These are phyloP conservation scores for Fusarium brachygibbosum DNA, from an alignment of 2,329 filamentous ascomycete species.

Conservation along the genomic window DNA sequence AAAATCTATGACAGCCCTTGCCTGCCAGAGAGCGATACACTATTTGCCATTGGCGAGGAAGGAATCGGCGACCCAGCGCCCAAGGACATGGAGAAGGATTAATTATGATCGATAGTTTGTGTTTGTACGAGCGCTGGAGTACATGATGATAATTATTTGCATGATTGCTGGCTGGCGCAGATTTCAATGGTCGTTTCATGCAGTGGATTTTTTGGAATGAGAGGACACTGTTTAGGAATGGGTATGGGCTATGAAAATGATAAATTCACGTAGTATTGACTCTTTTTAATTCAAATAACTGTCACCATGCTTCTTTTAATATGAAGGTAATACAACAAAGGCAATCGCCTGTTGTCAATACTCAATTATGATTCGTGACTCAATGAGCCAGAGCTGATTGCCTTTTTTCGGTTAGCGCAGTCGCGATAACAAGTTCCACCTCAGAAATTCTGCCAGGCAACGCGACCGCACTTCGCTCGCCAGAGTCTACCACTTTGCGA, in stretches of 20 bases:
- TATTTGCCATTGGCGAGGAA: conserved; percentile 97
- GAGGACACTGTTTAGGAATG: conserved; percentile 10
- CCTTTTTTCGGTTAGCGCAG: conserved; percentile 55
- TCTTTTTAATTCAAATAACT: background rate
- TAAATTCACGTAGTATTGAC: background rate
- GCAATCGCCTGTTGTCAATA: background rate
- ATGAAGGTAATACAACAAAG: background rate
- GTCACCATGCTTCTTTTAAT: background rate
- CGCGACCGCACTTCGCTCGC: conserved; percentile 48
- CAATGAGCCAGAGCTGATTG: conserved; percentile 51
- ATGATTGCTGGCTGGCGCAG: conserved; percentile 55
- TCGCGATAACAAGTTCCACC: conserved; percentile 46
- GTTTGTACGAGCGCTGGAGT: conserved; percentile 39
- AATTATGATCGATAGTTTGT: conserved; percentile 34
- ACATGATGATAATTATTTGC: conserved; percentile 42
- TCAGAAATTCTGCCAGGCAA: conserved; percentile 53
- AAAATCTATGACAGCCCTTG: conserved; percentile 99
- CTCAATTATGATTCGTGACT: conserved; percentile 1
- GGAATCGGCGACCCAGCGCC: conserved; percentile 96
- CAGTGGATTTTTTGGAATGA: conserved; percentile 8
- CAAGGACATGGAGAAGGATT: conserved; percentile 93
- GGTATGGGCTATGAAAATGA: conserved; percentile 7
- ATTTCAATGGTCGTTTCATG: conserved; percentile 26
- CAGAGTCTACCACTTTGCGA: conserved; percentile 47
- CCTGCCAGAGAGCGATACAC: conserved; percentile 92